Base-by-base conservation (phyloP, 805 yeast species). In the Candida xyloterini region DNA sequence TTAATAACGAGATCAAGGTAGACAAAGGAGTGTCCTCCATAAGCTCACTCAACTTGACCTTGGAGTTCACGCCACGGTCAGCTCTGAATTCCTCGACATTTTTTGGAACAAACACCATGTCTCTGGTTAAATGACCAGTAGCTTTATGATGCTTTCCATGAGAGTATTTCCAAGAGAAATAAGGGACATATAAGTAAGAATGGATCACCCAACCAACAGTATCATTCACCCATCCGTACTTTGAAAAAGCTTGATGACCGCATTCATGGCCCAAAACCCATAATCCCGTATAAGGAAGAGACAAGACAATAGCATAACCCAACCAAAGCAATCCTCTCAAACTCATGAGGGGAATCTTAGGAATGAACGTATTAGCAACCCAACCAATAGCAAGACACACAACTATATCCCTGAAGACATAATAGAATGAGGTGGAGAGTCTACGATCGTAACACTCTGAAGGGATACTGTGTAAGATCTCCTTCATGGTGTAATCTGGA, bases 261-360 rank as follows among this genome's bases (percentile, higher is more conserved):
- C 95, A 86, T 65, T 86, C 95, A 64, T 86, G 95, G 38, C 95
- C 93, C 66, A 86, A 58, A 35, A 86, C 83, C 95, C 95, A 86
- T 34, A 81, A 38, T 33, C 95, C 95, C 22, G 89, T 81, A 43
- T 81, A 80, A 44, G 83, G 76, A 40, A 85, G 66, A 21, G 91
- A 88, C 52, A 77, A 76, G 31, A 66, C 56, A 38, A 71, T 56
- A 14, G 78, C 62, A 56, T 83, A 80, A 13, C 58, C 62, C 27
- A 70, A 49, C 91, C 93, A 85, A 33, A 76, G 73, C 7, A 66
- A 58, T 42, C 73, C 72, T 48, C 93, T 73, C 6, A 70, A 54
- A 10, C 59, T 48, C 25, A 53, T 50, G 43, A 62, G 60, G 15
- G 75, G 72, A 30, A 81, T 53, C 46, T 59, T 45, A 18, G 78